phyloP scores from a whole-genome alignment of 73 alveolate species.

The Effrenium voratum region DNA sequence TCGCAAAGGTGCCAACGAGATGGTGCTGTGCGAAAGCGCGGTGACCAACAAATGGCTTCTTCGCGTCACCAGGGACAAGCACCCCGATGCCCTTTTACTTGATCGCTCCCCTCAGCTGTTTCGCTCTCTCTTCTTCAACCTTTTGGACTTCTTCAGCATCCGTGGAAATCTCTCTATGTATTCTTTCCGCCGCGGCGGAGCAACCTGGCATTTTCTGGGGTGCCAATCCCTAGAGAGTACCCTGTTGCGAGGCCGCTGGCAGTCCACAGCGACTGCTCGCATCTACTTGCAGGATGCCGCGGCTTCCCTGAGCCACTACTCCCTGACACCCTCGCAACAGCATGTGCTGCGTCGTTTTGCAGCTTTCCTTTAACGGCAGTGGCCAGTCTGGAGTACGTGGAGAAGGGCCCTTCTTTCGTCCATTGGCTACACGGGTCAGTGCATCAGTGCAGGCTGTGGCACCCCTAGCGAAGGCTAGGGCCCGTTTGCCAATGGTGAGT shows the following conservation, averaged over 20 bases:
- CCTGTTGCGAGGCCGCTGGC: slow-evolving; percentile 18
- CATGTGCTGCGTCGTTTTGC: no score
- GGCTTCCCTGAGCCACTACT: background rate
- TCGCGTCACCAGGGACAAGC: background rate
- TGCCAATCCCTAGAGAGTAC: background rate
- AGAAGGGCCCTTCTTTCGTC: no score
- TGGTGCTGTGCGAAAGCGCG: background rate
- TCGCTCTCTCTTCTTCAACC: background rate
- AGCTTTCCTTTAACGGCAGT: no score
- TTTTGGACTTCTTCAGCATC: background rate
- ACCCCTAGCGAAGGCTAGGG: no score
- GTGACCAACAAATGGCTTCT: background rate
- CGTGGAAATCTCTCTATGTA: background rate
- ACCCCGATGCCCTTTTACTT: background rate
- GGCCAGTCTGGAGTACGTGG: no score
- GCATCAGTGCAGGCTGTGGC: no score
- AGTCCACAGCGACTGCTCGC: background rate
- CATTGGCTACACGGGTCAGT: no score
- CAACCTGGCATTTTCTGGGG: background rate
- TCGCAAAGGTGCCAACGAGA: background rate
- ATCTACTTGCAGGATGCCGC: background rate
- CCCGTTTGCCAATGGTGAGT: no score
- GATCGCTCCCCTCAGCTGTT: background rate
- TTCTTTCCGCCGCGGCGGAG: slow-evolving; percentile 2
- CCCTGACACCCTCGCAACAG: background rate